Base-by-base conservation (phyloP, 2,329 filamentous ascomycete genomes). In the Fusarium pseudocircinatum region DNA sequence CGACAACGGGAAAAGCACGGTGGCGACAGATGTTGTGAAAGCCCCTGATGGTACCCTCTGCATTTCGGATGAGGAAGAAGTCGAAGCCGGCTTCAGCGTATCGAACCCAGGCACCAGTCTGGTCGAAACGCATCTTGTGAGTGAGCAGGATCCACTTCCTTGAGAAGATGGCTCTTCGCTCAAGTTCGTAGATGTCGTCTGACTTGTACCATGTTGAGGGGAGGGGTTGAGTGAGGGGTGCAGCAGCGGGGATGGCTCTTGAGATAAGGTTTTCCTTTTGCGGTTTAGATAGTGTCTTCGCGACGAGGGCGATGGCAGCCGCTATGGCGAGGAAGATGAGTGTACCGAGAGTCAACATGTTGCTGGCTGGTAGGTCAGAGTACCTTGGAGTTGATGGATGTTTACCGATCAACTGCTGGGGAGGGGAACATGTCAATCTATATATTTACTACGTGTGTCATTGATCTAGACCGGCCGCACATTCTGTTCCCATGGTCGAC, bases 21-120 rank as follows among this genome's bases (percentile, higher is more conserved):
- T 91, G 89, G 3, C 89, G 82, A 79, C 89, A 91, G 28, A 91
- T 84, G 75, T 91, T 91, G 80, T 91, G 89, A 77, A 91, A 90
- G 22, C 85, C 89, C 54, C 87, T 85, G 77, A 90, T 85, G 4
- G 84, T 82, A n/a, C 85, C 85, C n/a, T 86, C 81, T n/a, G 85
- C 83, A 75, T 89, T 87, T n/a, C 81, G 81, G 50, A 85, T 82
- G 7, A 90, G 79, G 70, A 90, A 81, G 77, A 91, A 88, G 15
- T 87, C 82, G 79, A 86, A 90, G 2, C 86, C 88, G 7, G 88
- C 88, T 22, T 89, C 79, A 11, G 86, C 83, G 57, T 85, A 90
- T 20, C 85, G 84, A 28, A 89, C 82, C 78, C 86, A 92, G 70
- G 90, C 85, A 12, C 89, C 89, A 6, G 83, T 76, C 60, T 88